These are phyloP conservation scores for Musa acuminata DNA, from an alignment of 176 grass and related monocot species.

Conservation along the genomic window DNA sequence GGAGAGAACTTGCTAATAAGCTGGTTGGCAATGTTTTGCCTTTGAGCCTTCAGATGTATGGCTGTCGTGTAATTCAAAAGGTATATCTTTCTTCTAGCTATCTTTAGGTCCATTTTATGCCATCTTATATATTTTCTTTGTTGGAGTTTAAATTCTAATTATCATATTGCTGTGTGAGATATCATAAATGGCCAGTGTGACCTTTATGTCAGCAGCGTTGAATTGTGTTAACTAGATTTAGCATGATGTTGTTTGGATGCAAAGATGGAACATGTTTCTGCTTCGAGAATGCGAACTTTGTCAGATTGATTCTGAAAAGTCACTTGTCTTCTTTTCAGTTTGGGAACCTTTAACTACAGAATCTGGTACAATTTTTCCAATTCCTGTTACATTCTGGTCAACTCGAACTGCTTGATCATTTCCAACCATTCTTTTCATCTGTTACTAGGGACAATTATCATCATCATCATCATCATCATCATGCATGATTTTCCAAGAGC, in stretches of 20 bases:
- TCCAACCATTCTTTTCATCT: background rate
- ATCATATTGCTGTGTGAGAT: too few relatives aligned
- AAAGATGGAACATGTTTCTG: background rate
- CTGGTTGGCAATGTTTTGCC: conserved; percentile 78
- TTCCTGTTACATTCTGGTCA: background rate
- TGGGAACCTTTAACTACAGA: background rate
- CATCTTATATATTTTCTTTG: background rate
- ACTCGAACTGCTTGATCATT: background rate
- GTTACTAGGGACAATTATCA: too few relatives aligned
- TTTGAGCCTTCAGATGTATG: conserved; percentile 98
- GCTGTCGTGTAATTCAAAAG: conserved; percentile 98
- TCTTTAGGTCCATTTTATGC: background rate
- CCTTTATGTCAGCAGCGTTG: background rate
- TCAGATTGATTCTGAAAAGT: background rate
- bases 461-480: too few relatives aligned
- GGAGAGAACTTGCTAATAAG: conserved; percentile 82
- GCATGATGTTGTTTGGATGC: background rate
- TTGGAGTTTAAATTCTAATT: background rate
- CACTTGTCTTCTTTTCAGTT: background rate
- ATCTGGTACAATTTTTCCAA: background rate
- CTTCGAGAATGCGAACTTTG: background rate
- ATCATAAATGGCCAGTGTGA: background rate
- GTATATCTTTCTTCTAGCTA: conserved; percentile 27
- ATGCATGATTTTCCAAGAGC: too few relatives aligned
- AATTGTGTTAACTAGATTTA: background rate